These are phyloP conservation scores for Posidonia australis DNA, from an alignment of 106 monocot genomes.

Conservation along the genomic window DNA sequence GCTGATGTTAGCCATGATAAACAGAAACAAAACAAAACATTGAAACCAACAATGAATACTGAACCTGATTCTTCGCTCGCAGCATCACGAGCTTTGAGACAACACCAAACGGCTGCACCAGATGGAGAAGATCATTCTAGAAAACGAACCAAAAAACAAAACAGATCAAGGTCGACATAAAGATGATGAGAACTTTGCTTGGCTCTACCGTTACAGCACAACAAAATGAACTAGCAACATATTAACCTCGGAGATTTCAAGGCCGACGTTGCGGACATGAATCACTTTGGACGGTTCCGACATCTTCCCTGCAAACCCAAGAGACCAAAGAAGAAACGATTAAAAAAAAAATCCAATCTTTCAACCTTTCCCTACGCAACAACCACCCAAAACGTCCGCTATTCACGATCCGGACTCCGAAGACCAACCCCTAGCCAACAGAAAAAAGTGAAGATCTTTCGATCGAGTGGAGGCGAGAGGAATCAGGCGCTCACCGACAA, in stretches of 20 bases:
- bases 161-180: background rate
- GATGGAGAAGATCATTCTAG: constrained; percentile 57
- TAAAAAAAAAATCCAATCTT: background rate
- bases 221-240: background rate
- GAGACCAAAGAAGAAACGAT: background rate
- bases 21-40: no score
- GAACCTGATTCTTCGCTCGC: constrained; percentile 61
- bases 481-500: background rate
- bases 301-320: constrained; percentile 21
- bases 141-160: constrained; percentile 3
- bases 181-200: no score
- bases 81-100: constrained; percentile 60
- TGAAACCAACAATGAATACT: background rate
- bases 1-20: no score
- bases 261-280: constrained; percentile 88
- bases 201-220: no score
- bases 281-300: constrained; percentile 88
- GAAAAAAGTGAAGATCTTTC: no score
- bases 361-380: background rate
- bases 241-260: constrained; percentile 71
- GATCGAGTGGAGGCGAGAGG: background rate
- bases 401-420: no score
- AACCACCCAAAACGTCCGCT: no score
- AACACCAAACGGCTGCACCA: constrained; percentile 55
- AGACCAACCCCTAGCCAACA: no score